phyloP scores from a whole-genome alignment of 768 basidiomycete species.

The Lactarius sp. region DNA sequence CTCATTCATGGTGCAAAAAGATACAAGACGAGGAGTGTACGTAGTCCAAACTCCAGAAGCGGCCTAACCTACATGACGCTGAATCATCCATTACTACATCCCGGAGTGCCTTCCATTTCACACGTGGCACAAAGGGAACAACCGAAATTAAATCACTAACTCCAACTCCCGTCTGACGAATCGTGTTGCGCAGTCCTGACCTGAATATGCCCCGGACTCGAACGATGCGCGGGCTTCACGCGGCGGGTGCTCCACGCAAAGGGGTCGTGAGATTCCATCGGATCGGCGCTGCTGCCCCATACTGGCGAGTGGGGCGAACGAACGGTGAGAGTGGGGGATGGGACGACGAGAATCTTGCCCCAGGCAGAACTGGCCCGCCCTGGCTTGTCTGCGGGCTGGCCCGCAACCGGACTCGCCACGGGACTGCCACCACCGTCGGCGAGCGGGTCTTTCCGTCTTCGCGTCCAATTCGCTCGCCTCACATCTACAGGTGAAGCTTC shows the following conservation, averaged over 20 bases:
- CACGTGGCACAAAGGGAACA: too few relatives aligned
- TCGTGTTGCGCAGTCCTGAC: neutral
- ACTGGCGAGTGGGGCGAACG: neutral
- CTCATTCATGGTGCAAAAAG: neutral
- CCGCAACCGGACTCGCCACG: neutral
- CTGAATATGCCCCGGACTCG: too few relatives aligned
- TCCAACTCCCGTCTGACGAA: neutral
- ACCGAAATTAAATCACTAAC: neutral
- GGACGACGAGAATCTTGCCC: slow-evolving; percentile 17
- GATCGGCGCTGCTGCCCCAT: neutral
- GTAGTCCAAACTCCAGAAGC: neutral
- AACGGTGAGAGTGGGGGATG: neutral
- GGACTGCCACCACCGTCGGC: neutral
- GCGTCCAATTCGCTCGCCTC: neutral
- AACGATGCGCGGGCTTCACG: neutral
- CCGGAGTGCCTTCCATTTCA: neutral
- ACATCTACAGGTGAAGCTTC: slow-evolving; percentile 1
- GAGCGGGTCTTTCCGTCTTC: neutral
- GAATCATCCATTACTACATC: neutral
- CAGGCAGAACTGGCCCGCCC: neutral
- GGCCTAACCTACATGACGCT: neutral
- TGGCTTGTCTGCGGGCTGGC: neutral
- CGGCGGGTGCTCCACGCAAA: neutral
- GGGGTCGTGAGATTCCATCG: neutral
- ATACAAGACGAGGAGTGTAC: neutral